These are phyloP conservation scores for Chaetomium sp. DNA, from an alignment of 2,329 filamentous ascomycete species.

Conservation along the genomic window DNA sequence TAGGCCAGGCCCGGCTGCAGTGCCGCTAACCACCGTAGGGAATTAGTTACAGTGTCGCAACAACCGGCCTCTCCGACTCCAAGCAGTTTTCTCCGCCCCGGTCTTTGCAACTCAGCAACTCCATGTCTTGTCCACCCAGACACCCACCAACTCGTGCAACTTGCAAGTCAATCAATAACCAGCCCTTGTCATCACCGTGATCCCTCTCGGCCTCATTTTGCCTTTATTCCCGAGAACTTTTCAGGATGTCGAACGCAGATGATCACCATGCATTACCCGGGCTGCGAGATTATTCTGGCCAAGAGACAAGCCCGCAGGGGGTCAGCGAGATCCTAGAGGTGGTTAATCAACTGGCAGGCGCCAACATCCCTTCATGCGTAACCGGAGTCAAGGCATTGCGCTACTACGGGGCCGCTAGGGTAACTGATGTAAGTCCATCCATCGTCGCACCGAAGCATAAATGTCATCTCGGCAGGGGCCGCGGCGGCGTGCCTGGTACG, in stretches of 20 bases:
- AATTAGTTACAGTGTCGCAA: neutral
- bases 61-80: neutral
- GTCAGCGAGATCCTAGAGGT: neutral
- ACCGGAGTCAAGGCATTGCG: conserved; percentile 10
- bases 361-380: conserved; percentile 6
- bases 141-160: neutral
- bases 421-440: conserved; percentile 4
- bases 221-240: neutral
- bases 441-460: neutral
- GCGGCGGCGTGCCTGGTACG: neutral
- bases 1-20: neutral
- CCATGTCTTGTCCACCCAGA: neutral
- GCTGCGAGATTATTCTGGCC: neutral
- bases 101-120: neutral
- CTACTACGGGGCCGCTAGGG: conserved; percentile 7
- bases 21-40: no score
- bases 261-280: neutral
- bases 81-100: neutral
- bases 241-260: neutral
- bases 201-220: neutral
- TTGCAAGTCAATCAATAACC: neutral
- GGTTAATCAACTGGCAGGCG: neutral
- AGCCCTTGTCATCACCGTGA: neutral
- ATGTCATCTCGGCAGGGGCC: no score
- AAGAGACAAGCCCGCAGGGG: neutral